Conservation (phyloP, 164 flowering plant species). For the Akebia trifoliata region DNA sequence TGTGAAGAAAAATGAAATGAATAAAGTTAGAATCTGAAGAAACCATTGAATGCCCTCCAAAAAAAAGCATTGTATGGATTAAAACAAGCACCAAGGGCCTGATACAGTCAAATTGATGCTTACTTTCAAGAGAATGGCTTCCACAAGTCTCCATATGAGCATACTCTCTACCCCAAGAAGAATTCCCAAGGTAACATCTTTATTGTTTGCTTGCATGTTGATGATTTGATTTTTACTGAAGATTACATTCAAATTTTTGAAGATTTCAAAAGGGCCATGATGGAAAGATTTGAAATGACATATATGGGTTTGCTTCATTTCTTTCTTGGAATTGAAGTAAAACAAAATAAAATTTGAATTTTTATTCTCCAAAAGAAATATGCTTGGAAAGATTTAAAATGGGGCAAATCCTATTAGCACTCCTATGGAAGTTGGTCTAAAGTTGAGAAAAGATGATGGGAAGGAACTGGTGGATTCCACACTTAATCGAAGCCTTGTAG, state of each 20-base stretch:
- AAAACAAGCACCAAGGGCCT: not conserved
- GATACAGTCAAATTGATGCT: not conserved
- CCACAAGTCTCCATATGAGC: not conserved
- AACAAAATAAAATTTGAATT: not conserved
- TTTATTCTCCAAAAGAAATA: conserved; percentile 5
- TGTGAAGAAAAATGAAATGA: not conserved
- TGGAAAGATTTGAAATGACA: no score
- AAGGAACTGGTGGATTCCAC: not conserved
- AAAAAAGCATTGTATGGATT: not conserved
- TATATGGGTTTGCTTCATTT: no score
- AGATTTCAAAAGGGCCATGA: no score
- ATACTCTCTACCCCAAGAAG: no score
- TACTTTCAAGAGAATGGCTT: not conserved
- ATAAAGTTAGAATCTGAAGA: not conserved
- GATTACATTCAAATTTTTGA: no score
- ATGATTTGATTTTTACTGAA: no score
- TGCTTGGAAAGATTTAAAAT: conserved; percentile 5
- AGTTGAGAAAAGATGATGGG: not conserved
- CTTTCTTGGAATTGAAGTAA: conserved; percentile 5
- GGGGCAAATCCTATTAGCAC: conserved; percentile 1
- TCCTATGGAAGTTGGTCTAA: not conserved
- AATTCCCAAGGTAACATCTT: no score
- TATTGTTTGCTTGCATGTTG: no score
- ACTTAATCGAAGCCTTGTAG: not conserved
- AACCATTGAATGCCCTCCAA: no score